A percentile compares a stretch with the other conserved stretches of the same genome.
Evolutionary conservation across 345 rosid genomes (phyloP).

Genomic region (Euphorbia peplus): DNA sequence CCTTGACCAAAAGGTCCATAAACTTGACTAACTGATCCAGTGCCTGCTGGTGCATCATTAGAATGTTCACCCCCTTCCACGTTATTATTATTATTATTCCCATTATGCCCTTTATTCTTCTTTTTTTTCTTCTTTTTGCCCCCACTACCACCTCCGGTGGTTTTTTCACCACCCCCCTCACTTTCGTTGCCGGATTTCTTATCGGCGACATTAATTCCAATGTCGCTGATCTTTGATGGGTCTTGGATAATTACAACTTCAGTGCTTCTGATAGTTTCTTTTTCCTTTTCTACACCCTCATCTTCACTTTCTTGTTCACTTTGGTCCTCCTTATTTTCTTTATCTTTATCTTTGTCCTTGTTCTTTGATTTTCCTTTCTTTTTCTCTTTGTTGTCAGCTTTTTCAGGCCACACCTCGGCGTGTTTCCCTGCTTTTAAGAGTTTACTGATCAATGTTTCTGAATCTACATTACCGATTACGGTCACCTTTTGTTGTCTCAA

Average conservation of each 20-base stretch:
- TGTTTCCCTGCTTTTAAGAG: constrained; percentile 26
- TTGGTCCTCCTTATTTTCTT: constrained; percentile 15
- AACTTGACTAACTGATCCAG: constrained; percentile 25
- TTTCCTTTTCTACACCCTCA: constrained; percentile 14
- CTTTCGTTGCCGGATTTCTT: constrained; percentile 20
- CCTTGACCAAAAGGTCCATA: constrained; percentile 17
- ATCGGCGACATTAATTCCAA: constrained; percentile 14
- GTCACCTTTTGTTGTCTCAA: constrained; percentile 36
- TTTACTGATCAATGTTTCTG: constrained; percentile 31
- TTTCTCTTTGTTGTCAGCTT: constrained; percentile 40
- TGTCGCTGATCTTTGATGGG: background rate
- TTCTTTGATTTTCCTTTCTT: constrained; percentile 19
- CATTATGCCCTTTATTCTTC: constrained; percentile 59
- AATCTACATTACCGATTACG: constrained; percentile 30
- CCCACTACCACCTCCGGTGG: constrained; percentile 19
- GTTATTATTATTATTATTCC: constrained; percentile 18
- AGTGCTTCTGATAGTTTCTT: constrained; percentile 6
- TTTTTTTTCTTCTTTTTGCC: constrained; percentile 48
- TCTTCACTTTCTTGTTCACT: constrained; percentile 43
- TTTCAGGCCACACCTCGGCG: constrained; percentile 42
- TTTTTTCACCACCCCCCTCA: constrained; percentile 23
- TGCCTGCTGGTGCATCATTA: constrained; percentile 24
- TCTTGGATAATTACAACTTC: constrained; percentile 5
- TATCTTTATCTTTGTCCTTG: constrained; percentile 20
- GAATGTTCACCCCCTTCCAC: constrained; percentile 22